Base-by-base conservation (phyloP, 192 early-diverging fungal species). In the Rhizophagus sp. region DNA sequence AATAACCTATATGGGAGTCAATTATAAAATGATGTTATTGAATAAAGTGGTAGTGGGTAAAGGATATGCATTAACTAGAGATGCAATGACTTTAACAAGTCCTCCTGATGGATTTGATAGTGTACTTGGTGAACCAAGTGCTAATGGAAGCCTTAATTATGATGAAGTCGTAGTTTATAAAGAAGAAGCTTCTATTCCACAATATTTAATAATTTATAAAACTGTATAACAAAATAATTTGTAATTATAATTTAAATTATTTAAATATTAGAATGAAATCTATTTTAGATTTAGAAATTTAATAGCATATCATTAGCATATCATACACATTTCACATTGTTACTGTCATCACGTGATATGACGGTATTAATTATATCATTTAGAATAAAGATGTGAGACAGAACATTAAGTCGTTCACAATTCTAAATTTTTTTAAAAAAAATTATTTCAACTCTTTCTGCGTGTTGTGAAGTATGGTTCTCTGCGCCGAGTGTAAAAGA, bases 111-210 rank as follows among this genome's bases (percentile, higher is more conserved):
- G 75, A 49, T 78, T n/a, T 67, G 68, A 75, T 78, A 36, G 50
- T 41, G 62, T 81, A 61, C 30, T 81, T 6, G 80, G 80, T 12
- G 80, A 81, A 68, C 80, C 80, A 41, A 77, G 80, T 57, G 1
- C 17, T 34, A 68, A 50, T 25, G 76, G 80, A 2, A 81, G 69
- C 36, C 36, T 81, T 22, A 81, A 78, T 57, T 81, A 81, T 76
- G 80, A 81, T 76, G 80, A 81, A 52, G 76, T 81, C 22, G 80
- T 81, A 1, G 80, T 81, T 17, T 81, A 81, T 64, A 64, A 69
- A 36, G 75, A 81, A 68, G 75, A 19, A 8, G 80, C 80, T 52
- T 81, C 78, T 41, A 63, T 77, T 13, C 80, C 80, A 5, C 65
- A 75, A 62, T 81, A 81, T 67, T 62, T 81, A 62, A 75, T 81